Percentiles rank a stretch among this genome's conserved stretches.
Conservation (phyloP, 352 stramenopile species). For the Globisporangium paddicum region DNA sequence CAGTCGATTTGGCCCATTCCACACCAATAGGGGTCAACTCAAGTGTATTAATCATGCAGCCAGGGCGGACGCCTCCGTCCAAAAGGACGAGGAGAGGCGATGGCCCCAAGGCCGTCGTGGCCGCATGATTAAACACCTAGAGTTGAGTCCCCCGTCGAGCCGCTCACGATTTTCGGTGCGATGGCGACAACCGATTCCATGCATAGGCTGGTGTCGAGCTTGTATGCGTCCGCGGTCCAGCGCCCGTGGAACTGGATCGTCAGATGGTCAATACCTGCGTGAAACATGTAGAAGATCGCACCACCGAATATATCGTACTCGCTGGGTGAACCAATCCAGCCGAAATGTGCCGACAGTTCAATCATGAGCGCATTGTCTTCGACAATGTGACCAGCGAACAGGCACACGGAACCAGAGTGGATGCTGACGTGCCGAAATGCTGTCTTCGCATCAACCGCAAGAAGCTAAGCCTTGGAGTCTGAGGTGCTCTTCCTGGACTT, state of each 20-base stretch:
- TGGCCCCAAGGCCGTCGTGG: neutral
- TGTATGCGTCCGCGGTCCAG: constrained; percentile 13
- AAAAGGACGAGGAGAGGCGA: neutral
- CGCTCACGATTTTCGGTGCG: constrained; percentile 4
- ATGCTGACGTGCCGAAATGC: too few relatives aligned
- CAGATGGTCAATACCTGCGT: neutral
- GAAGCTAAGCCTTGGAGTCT: too few relatives aligned
- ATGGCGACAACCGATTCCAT: constrained; percentile 9
- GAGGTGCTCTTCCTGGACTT: too few relatives aligned
- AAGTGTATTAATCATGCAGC: neutral
- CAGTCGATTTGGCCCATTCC: neutral
- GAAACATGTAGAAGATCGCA: constrained; percentile 5
- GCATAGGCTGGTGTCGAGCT: constrained; percentile 18
- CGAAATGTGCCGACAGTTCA: too few relatives aligned
- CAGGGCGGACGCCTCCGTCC: neutral
- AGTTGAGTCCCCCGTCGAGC: constrained; percentile 5
- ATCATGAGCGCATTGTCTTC: too few relatives aligned
- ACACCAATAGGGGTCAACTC: neutral
- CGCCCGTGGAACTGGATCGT: constrained; percentile 16
- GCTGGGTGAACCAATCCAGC: too few relatives aligned
- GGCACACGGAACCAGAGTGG: too few relatives aligned
- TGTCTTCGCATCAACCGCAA: too few relatives aligned
- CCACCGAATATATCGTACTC: too few relatives aligned
- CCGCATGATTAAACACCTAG: neutral
- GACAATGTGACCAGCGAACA: too few relatives aligned